Evolutionary conservation across 2,329 filamentous ascomycete genomes (phyloP).

Genomic region (Pyricularia pennisetigena): DNA sequence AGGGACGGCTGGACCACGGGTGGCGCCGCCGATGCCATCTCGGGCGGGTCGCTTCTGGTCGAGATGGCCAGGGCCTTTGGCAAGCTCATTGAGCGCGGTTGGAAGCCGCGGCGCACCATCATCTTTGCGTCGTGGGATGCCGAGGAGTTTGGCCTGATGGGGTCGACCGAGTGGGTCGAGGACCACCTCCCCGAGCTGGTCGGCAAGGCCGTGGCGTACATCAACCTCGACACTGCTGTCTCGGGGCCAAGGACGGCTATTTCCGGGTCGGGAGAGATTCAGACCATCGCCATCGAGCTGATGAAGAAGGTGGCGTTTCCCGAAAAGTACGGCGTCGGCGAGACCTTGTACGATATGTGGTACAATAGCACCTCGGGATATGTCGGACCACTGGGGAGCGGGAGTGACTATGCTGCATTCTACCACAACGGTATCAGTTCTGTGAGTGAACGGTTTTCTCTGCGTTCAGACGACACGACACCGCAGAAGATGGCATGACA

Average conservation of each 20-base stretch:
- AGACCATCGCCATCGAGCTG: conserved; percentile 52
- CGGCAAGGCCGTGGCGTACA: conserved; percentile 60
- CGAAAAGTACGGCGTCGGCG: conserved; percentile 42
- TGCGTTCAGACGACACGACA: background rate
- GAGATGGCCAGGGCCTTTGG: conserved; percentile 68
- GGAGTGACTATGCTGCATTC: conserved; percentile 60
- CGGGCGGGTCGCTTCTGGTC: conserved; percentile 65
- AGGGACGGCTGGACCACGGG: conserved; percentile 77
- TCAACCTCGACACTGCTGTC: conserved; percentile 57
- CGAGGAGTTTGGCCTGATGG: conserved; percentile 71
- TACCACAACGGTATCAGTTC: conserved; percentile 44
- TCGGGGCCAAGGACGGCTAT: conserved; percentile 7
- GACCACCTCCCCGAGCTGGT: conserved; percentile 70
- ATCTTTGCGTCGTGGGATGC: conserved; percentile 43
- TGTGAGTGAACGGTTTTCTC: background rate
- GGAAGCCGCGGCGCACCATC: conserved; percentile 64
- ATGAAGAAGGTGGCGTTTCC: conserved; percentile 48
- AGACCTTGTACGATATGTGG: conserved; percentile 30
- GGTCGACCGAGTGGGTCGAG: conserved; percentile 81
- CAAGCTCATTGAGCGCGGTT: conserved; percentile 58
- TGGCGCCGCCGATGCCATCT: conserved; percentile 53
- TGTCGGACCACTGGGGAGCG: conserved; percentile 51
- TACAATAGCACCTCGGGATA: conserved; percentile 19
- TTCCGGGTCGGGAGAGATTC: conserved; percentile 15
- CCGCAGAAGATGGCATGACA: background rate